These are phyloP conservation scores for Nothomitra cinnamomea DNA, from an alignment of 2,329 filamentous ascomycete species.

Conservation along the genomic window DNA sequence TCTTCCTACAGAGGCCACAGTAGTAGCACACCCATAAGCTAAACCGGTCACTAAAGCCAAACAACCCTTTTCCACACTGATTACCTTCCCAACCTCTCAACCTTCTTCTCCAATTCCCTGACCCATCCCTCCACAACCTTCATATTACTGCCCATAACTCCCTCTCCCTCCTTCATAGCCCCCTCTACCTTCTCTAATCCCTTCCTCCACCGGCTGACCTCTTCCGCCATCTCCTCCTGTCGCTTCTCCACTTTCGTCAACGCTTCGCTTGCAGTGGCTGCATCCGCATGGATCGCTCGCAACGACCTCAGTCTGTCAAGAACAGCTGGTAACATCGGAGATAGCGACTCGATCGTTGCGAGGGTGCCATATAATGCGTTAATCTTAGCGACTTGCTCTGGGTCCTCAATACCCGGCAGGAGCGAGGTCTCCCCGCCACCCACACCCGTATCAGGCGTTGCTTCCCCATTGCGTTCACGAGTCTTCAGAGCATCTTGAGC, in stretches of 20 bases:
- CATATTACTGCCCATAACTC: conserved; percentile 60
- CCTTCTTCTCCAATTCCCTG: conserved; percentile 63
- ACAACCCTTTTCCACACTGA: too few species aligned
- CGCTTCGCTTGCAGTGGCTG: conserved; percentile 62
- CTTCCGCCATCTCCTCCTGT: conserved; percentile 66
- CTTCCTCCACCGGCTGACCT: conserved; percentile 74
- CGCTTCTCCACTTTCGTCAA: conserved; percentile 60
- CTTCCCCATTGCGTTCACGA: conserved; percentile 11
- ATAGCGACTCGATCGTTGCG: conserved; percentile 71
- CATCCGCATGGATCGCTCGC: conserved; percentile 69
- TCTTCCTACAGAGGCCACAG: too few species aligned
- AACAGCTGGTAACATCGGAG: conserved; percentile 69
- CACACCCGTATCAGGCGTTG: conserved; percentile 18
- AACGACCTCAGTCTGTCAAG: conserved; percentile 75
- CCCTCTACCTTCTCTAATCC: conserved; percentile 64
- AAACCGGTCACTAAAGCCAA: too few species aligned
- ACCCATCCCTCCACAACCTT: conserved; percentile 81
- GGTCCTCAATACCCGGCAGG: conserved; percentile 26
- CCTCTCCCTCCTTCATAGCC: conserved; percentile 52
- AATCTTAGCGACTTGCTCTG: conserved; percentile 69
- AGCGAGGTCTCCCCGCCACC: conserved; percentile 23
- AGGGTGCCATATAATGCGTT: conserved; percentile 81
- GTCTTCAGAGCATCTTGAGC: conserved; percentile 38
- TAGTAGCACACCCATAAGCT: too few species aligned
- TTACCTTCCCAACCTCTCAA: conserved; percentile 21